phyloP scores from a whole-genome alignment of 2,329 filamentous ascomycete species.

The Penicillium italicum region DNA sequence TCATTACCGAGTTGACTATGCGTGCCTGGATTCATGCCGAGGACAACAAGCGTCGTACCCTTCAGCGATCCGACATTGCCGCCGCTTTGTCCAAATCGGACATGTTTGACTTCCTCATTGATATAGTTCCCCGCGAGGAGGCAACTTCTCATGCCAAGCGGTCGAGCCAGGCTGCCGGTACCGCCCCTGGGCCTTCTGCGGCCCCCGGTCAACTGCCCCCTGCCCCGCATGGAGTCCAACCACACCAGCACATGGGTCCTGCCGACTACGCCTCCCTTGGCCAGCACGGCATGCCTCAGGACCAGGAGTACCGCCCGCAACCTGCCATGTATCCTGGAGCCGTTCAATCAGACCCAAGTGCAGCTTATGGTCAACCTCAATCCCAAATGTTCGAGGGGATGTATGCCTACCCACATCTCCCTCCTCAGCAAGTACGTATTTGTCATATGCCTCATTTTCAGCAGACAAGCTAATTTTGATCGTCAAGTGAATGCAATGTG shows the following conservation, averaged over 20 bases:
- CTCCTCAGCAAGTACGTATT: constrained; percentile 70
- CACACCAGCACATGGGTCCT: constrained; percentile 55
- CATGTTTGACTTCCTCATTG: constrained; percentile 99
- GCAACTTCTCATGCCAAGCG: constrained; percentile 81
- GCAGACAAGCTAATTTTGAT: neutral
- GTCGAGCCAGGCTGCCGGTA: constrained; percentile 48
- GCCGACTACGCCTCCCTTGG: constrained; percentile 59
- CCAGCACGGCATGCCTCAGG: constrained; percentile 61
- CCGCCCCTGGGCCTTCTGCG: constrained; percentile 49
- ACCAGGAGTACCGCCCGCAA: constrained; percentile 76
- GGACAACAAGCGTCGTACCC: constrained; percentile 93
- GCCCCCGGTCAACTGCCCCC: constrained; percentile 40
- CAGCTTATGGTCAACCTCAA: constrained; percentile 72
- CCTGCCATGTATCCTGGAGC: constrained; percentile 78
- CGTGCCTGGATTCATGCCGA: constrained; percentile 99
- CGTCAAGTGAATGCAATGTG: constrained; percentile 9
- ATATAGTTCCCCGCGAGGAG: constrained; percentile 96
- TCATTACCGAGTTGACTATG: constrained; percentile 98
- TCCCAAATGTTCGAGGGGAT: constrained; percentile 78
- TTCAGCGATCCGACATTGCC: constrained; percentile 94
- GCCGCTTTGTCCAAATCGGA: constrained; percentile 94
- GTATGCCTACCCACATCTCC: constrained; percentile 77
- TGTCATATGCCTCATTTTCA: neutral
- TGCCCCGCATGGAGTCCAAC: constrained; percentile 49
- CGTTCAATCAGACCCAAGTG: constrained; percentile 68